Conservation (phyloP, 2,329 filamentous ascomycete species). For the Stachybotrys elegans region DNA sequence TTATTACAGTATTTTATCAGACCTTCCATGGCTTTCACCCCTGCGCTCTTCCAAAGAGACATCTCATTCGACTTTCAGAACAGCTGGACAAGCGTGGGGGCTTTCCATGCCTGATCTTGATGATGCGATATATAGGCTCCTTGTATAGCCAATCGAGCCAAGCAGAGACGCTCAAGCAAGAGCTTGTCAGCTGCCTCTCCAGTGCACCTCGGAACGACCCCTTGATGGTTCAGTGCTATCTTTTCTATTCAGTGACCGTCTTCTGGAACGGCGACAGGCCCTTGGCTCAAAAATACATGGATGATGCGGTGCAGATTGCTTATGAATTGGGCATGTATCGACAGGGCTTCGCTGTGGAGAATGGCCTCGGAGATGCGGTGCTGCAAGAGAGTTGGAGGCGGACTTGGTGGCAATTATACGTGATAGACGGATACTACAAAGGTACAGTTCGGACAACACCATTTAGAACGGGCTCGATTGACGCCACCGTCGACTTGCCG, state of each 20-base stretch:
- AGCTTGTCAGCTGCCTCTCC: slow-evolving; percentile 7
- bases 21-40: slow-evolving; percentile 29
- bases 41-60: slow-evolving; percentile 15
- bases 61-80: slow-evolving; percentile 10
- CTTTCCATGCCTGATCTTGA: slow-evolving; percentile 16
- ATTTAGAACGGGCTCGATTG: slow-evolving; percentile 30
- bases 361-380: slow-evolving; percentile 40
- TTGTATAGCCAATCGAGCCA: slow-evolving; percentile 20
- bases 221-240: slow-evolving; percentile 28
- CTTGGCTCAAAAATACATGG: slow-evolving; percentile 22
- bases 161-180: slow-evolving; percentile 7
- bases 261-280: slow-evolving; percentile 26
- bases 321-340: slow-evolving; percentile 56
- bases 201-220: slow-evolving; percentile 11
- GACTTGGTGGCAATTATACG: slow-evolving; percentile 69
- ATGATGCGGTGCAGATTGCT: slow-evolving; percentile 52
- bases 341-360: slow-evolving; percentile 43
- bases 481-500: slow-evolving; percentile 54
- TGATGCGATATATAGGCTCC: slow-evolving; percentile 28
- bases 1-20: slow-evolving; percentile 29
- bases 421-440: slow-evolving; percentile 48
- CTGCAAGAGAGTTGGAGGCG: slow-evolving; percentile 58
- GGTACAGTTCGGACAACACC: slow-evolving; percentile 21
- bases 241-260: slow-evolving; percentile 29
- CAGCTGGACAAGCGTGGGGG: not conserved